Conservation (phyloP, 345 rosid genomes). For the Nephelium lappaceum region DNA sequence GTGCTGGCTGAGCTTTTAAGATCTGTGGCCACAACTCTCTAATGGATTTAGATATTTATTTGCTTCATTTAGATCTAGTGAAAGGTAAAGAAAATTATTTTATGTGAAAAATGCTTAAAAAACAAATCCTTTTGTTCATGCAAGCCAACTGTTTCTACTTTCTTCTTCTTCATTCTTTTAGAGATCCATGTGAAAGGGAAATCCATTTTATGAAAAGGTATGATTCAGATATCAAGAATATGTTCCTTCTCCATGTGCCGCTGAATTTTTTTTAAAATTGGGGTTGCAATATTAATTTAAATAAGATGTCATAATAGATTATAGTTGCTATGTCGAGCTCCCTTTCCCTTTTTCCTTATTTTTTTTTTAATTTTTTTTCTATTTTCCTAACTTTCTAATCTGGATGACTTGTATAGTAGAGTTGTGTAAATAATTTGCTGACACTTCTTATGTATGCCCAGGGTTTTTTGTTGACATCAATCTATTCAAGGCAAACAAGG, state of each 20-base stretch:
- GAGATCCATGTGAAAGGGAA: not conserved
- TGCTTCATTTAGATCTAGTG: not conserved
- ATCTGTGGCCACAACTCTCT: not conserved
- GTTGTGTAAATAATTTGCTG: constrained; percentile 21
- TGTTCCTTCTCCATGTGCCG: not conserved
- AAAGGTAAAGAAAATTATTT: not conserved
- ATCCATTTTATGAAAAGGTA: not conserved
- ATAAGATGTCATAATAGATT: not conserved
- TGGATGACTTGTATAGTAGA: not conserved
- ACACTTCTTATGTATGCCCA: constrained; percentile 30
- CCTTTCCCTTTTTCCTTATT: constrained; percentile 19
- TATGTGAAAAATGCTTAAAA: not conserved
- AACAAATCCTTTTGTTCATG: not conserved
- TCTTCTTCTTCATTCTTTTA: not conserved
- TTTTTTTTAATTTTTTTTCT: too few species aligned
- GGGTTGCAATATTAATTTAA: not conserved
- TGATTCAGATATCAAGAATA: constrained; percentile 5
- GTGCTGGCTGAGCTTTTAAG: not conserved
- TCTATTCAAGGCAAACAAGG: constrained; percentile 79
- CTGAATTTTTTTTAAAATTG: constrained; percentile 5
- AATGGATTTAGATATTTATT: constrained; percentile 1
- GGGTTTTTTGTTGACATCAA: constrained; percentile 93
- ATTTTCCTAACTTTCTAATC: not conserved
- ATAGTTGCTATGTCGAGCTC: constrained; percentile 6
- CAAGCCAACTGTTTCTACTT: not conserved